Base-by-base conservation (phyloP, 495 filamentous ascomycete species). In the Neurospora africana region DNA sequence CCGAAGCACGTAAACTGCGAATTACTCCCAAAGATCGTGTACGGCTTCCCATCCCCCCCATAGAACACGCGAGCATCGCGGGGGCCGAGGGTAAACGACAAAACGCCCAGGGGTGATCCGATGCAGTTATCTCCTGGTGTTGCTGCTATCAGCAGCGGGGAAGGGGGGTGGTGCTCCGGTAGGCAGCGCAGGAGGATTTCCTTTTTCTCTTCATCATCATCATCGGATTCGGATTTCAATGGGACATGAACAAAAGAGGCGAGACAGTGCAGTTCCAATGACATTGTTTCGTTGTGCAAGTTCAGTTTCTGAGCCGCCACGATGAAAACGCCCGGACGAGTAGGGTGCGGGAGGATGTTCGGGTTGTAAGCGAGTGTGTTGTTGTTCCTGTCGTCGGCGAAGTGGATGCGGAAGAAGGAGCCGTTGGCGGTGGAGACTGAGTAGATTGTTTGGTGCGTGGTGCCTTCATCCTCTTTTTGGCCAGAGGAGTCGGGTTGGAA, bases 41-140 rank as follows among this genome's bases (percentile, higher is more conserved):
- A 84, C 0, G 86, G 84, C 13, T 72, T 76, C 3, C 79, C 75
- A 0, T 85, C 85, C 0, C 87, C 86, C 0, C 53, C 53, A 73
- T 84, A 85, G 76, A 88, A 85, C 17, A 87, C 83, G 30, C 86
- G 78, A 3, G 85, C 85, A 70, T 89, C 86, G 73, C 85, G 85
- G 1, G 84, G 84, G 0, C 86, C 86, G 38, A 82, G 68, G 72
- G 78, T 85, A 19, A 83, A 69, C 38, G 67, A 74, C 21, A 83
- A 73, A 38, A 75, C 75, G 4, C 73, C 77, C 15, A 83, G 71
- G 5, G 19, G 5, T 5, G 84, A 78, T 10, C 81, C 84, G 11
- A 74, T 39, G 77, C 85, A 87, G 21, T 83, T 81, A 36, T 80
- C 79, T 11, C 76, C 76, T 4, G 70, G 47, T 1, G 85, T 87